These are phyloP conservation scores for Chaetomium sp. DNA, from an alignment of 2,329 filamentous ascomycete species.

Conservation along the genomic window DNA sequence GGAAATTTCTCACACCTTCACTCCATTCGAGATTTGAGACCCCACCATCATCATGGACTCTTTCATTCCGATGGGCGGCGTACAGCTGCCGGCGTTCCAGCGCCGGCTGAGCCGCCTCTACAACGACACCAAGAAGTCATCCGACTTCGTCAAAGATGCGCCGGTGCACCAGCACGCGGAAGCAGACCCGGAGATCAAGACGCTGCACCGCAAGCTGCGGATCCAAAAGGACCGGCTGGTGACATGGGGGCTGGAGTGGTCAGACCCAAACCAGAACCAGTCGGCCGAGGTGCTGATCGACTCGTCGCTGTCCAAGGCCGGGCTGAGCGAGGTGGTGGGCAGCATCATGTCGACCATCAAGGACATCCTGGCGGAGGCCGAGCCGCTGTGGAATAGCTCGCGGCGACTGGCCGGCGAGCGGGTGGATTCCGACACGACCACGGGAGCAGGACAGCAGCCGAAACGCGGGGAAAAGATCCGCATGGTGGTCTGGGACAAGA, in stretches of 20 bases:
- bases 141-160: conserved; percentile 63
- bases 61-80: conserved; percentile 42
- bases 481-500: conserved; percentile 60
- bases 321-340: conserved; percentile 68
- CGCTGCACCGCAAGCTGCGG: conserved; percentile 66
- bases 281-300: conserved; percentile 56
- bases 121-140: conserved; percentile 73
- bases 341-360: conserved; percentile 77
- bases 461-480: conserved; percentile 46
- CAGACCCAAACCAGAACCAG: conserved; percentile 59
- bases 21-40: background rate
- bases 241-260: conserved; percentile 78
- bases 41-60: conserved; percentile 19
- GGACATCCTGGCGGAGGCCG: conserved; percentile 69
- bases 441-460: background rate
- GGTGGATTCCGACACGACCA: conserved; percentile 32
- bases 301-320: conserved; percentile 63
- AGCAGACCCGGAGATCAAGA: conserved; percentile 59
- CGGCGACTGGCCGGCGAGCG: conserved; percentile 38
- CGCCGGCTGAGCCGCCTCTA: conserved; percentile 65
- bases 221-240: conserved; percentile 75
- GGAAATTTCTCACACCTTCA: background rate
- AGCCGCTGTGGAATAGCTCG: conserved; percentile 61
- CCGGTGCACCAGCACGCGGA: conserved; percentile 48
- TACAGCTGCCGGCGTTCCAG: conserved; percentile 49